Conservation (phyloP, 805 yeast genomes). For the Barnettozyma siamensis region DNA sequence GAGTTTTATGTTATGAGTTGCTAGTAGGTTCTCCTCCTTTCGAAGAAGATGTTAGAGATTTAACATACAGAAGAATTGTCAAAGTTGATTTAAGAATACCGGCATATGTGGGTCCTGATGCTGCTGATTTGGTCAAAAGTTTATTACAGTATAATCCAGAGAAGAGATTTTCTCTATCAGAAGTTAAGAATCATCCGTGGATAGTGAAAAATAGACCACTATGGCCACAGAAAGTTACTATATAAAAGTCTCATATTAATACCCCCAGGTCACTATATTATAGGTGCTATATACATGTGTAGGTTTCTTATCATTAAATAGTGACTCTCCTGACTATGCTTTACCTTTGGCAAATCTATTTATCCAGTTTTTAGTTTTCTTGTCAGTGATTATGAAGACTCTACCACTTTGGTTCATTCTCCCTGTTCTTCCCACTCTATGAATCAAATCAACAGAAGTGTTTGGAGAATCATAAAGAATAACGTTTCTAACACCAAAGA, state of each 20-base stretch:
- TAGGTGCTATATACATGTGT: background rate
- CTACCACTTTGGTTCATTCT: conserved; percentile 87
- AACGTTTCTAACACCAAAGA: conserved; percentile 74
- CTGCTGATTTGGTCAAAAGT: conserved; percentile 62
- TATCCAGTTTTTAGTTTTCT: conserved; percentile 69
- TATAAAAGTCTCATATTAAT: background rate
- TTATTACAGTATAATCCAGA: conserved; percentile 66
- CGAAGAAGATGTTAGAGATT: conserved; percentile 71
- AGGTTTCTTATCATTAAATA: conserved; percentile 43
- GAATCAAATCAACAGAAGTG: conserved; percentile 80
- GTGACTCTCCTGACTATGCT: background rate
- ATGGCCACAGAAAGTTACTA: conserved; percentile 42
- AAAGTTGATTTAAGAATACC: conserved; percentile 76
- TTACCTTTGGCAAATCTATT: conserved; percentile 46
- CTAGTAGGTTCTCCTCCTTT: conserved; percentile 89
- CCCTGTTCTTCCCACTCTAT: conserved; percentile 92
- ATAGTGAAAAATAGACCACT: conserved; percentile 53
- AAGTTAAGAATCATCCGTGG: conserved; percentile 81
- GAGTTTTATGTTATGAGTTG: conserved; percentile 79
- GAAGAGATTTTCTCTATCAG: conserved; percentile 53
- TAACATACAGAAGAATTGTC: conserved; percentile 76
- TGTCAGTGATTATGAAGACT: conserved; percentile 72
- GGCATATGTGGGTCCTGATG: conserved; percentile 59
- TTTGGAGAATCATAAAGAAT: conserved; percentile 81
- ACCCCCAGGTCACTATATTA: background rate